These are phyloP conservation scores for Melanomma pulvis-pyrius DNA, from an alignment of 495 filamentous ascomycete genomes.

Conservation along the genomic window DNA sequence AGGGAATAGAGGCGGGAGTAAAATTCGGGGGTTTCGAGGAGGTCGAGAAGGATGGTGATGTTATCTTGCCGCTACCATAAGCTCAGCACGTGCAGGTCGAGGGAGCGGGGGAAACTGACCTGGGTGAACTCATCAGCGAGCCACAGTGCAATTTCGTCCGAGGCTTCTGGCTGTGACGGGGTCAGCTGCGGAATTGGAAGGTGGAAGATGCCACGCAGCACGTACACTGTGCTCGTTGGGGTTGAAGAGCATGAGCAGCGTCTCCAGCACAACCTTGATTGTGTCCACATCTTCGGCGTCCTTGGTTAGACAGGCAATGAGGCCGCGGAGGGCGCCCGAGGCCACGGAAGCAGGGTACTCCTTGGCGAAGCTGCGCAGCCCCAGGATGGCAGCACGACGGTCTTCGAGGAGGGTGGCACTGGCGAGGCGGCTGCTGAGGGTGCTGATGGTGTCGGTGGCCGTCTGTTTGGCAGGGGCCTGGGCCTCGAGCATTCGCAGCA, in stretches of 20 bases:
- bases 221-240: slow-evolving; percentile 70
- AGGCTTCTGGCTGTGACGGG: slow-evolving; percentile 75
- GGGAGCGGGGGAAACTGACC: slow-evolving; percentile 50
- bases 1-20: slow-evolving; percentile 92
- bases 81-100: slow-evolving; percentile 43
- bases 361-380: slow-evolving; percentile 92
- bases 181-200: slow-evolving; percentile 38
- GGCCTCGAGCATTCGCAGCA: slow-evolving; percentile 84
- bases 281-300: slow-evolving; percentile 97
- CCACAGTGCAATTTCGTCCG: slow-evolving; percentile 95
- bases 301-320: slow-evolving; percentile 81
- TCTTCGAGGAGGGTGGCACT: slow-evolving; percentile 91
- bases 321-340: slow-evolving; percentile 79
- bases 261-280: slow-evolving; percentile 90
- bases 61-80: slow-evolving; percentile 86
- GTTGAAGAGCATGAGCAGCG: slow-evolving; percentile 87
- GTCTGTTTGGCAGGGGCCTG: slow-evolving; percentile 94
- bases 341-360: slow-evolving; percentile 96
- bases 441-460: slow-evolving; percentile 88
- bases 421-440: slow-evolving; percentile 80
- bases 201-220: slow-evolving; percentile 17
- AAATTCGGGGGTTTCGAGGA: slow-evolving; percentile 85
- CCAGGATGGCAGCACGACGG: slow-evolving; percentile 87
- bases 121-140: slow-evolving; percentile 97
- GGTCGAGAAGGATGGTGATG: slow-evolving; percentile 84